These are phyloP conservation scores for Chloroidium sp. DNA, from an alignment of 163 green algal species.

Conservation along the genomic window DNA sequence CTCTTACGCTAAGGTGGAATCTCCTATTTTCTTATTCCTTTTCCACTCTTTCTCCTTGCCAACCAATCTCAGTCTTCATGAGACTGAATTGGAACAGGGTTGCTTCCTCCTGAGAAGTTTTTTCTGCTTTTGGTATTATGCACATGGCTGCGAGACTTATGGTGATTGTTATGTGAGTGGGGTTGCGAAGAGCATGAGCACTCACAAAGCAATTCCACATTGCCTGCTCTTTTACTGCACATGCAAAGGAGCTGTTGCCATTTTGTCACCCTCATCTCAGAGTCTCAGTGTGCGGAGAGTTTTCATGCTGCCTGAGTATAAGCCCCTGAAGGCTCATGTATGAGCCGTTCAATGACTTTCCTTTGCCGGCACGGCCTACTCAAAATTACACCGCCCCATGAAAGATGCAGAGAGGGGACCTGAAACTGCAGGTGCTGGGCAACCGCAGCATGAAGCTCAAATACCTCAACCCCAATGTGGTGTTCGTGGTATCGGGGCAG, in stretches of 20 bases:
- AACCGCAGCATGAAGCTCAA: constrained; percentile 82
- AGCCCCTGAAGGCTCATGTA: no score
- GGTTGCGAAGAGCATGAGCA: not conserved
- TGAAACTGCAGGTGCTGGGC: constrained; percentile 53
- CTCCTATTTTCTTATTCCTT: no score
- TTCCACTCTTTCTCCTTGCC: no score
- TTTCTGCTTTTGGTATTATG: not conserved
- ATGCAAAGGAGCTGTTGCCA: no score
- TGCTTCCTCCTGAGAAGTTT: not conserved
- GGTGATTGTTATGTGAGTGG: constrained; percentile 5
- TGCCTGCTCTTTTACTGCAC: no score
- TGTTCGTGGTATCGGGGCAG: constrained; percentile 59
- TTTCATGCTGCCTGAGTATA: not conserved
- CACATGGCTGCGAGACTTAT: not conserved
- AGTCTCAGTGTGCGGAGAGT: no score
- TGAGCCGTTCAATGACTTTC: no score
- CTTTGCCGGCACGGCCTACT: not conserved
- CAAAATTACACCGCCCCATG: not conserved
- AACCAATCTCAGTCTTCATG: no score
- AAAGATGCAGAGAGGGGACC: no score
- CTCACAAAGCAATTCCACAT: not conserved
- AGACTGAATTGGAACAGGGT: no score
- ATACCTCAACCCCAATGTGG: constrained; percentile 86
- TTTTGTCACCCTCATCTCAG: no score
- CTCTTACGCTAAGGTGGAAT: constrained; percentile 52